phyloP scores from a whole-genome alignment of 345 rosid species.

The Cardamine resedifolia region DNA sequence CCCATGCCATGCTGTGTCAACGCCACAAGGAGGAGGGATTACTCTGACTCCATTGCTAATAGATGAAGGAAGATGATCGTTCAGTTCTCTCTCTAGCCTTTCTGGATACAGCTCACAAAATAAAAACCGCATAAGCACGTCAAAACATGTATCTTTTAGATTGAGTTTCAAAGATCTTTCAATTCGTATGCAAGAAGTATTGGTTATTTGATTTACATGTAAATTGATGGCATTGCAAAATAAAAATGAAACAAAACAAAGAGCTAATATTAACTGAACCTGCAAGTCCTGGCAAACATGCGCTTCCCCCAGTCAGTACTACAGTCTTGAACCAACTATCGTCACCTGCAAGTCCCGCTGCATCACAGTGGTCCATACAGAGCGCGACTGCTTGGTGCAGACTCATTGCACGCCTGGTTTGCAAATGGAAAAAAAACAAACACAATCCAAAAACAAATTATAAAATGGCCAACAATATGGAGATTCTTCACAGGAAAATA shows the following conservation, averaged over 20 bases:
- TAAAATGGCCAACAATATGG: not conserved
- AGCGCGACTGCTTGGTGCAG: slow-evolving; percentile 87
- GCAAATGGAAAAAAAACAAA: not conserved
- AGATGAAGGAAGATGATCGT: slow-evolving; percentile 53
- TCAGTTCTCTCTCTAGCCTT: slow-evolving; percentile 82
- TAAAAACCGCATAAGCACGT: not conserved
- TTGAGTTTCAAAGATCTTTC: not conserved
- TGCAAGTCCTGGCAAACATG: slow-evolving; percentile 84
- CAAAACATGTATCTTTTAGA: not conserved
- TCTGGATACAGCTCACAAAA: slow-evolving; percentile 45
- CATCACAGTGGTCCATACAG: slow-evolving; percentile 91
- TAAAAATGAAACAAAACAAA: not conserved
- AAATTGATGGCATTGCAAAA: not conserved
- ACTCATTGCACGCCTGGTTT: slow-evolving; percentile 72
- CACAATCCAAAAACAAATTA: not conserved
- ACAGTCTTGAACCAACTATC: slow-evolving; percentile 91
- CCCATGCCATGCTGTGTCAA: slow-evolving; percentile 88
- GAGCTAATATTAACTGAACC: slow-evolving; percentile 43
- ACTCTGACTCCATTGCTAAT: slow-evolving; percentile 61
- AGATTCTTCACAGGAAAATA: slow-evolving; percentile 8
- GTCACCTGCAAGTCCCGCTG: slow-evolving; percentile 61
- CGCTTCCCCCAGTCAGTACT: slow-evolving; percentile 77
- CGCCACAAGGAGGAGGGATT: slow-evolving; percentile 67
- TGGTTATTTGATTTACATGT: not conserved
- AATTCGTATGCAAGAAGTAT: not conserved